Evolutionary conservation across 2,329 filamentous ascomycete species (phyloP).

Genomic region (Cordyceps cicadae): DNA sequence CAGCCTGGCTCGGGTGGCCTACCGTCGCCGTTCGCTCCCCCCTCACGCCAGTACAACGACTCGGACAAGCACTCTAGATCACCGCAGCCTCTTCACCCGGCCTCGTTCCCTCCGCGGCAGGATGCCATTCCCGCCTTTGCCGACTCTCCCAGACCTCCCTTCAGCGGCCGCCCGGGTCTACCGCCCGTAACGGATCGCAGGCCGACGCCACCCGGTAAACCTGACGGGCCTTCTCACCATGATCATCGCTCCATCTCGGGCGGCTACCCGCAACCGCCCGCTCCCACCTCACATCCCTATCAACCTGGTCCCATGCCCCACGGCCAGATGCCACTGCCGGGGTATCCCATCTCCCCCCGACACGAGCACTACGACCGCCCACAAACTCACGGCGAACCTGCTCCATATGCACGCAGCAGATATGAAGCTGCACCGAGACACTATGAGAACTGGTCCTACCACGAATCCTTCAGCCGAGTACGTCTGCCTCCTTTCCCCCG

Average conservation of each 20-base stretch:
- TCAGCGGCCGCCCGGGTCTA: slow-evolving; percentile 29
- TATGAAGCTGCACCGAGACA: slow-evolving; percentile 40
- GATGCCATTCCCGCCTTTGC: slow-evolving; percentile 36
- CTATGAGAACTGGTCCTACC: slow-evolving; percentile 46
- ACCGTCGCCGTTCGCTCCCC: slow-evolving; percentile 41
- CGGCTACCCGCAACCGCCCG: slow-evolving; percentile 30
- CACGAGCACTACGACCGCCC: slow-evolving; percentile 39
- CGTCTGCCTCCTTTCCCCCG: slow-evolving; percentile 16
- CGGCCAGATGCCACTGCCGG: slow-evolving; percentile 39
- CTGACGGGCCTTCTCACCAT: slow-evolving; percentile 25
- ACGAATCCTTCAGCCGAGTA: slow-evolving; percentile 44
- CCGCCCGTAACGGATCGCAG: slow-evolving; percentile 33
- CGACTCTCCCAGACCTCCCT: slow-evolving; percentile 30
- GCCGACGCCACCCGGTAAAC: slow-evolving; percentile 35
- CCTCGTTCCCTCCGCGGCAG: slow-evolving; percentile 30
- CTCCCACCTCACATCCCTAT: slow-evolving; percentile 26
- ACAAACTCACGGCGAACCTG: slow-evolving; percentile 36
- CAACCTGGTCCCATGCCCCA: slow-evolving; percentile 36
- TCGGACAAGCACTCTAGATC: slow-evolving; percentile 38
- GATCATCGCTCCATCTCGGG: slow-evolving; percentile 26
- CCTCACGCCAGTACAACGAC: slow-evolving; percentile 34
- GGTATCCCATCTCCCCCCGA: slow-evolving; percentile 44
- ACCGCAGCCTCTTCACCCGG: slow-evolving; percentile 34
- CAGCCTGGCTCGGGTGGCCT: slow-evolving; percentile 22
- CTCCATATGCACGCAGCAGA: slow-evolving; percentile 33